Conservation (phyloP, 176 grass and related monocot species). For the Carex parvula region DNA sequence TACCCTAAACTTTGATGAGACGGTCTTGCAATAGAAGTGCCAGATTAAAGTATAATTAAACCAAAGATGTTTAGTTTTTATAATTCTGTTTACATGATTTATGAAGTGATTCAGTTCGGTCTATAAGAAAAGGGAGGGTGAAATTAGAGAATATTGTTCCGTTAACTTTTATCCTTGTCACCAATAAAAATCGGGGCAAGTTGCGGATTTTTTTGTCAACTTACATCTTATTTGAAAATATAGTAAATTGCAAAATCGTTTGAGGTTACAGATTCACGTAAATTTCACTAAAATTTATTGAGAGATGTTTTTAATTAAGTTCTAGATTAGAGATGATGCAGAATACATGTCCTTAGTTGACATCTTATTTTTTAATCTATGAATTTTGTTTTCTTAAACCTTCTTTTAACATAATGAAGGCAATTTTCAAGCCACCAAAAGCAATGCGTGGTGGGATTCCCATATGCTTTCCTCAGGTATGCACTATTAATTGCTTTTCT, state of each 20-base stretch:
- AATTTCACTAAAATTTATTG: background rate
- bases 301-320: background rate
- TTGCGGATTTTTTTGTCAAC: background rate
- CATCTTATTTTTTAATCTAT: background rate
- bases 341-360: background rate
- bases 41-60: background rate
- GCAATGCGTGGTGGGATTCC: slow-evolving; percentile 87
- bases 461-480: slow-evolving; percentile 90
- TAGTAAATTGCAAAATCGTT: background rate
- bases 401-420: slow-evolving; percentile 37
- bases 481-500: background rate
- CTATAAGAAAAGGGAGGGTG: background rate
- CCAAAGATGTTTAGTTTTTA: background rate
- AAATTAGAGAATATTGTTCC: background rate
- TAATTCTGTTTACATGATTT: background rate
- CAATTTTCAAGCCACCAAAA: slow-evolving; percentile 75
- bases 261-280: background rate
- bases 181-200: background rate
- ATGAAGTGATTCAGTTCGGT: background rate
- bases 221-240: background rate
- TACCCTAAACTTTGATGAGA: background rate
- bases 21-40: background rate
- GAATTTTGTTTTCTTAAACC: slow-evolving; percentile 22
- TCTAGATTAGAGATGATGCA: background rate
- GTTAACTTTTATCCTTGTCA: background rate